Base-by-base conservation (phyloP, 352 stramenopile genomes). In the Phytophthora sojae region DNA sequence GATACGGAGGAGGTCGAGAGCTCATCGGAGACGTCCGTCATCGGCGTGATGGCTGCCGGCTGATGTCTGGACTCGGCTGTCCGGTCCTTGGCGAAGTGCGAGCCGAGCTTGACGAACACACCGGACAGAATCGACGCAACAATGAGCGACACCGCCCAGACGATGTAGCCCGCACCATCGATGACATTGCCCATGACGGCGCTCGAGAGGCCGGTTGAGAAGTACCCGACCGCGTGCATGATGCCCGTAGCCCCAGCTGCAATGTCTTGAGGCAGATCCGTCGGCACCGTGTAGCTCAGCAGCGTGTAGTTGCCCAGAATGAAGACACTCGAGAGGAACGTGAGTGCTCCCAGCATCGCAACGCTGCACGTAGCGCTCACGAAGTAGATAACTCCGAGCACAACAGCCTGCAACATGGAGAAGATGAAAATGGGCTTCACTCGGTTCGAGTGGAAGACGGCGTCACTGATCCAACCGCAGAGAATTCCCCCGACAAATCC, bases 391-490 rank as follows among this genome's bases (percentile, higher is more conserved):
- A 73, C 47, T 2, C 73, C 80, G 1, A 92, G 75, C n/a, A 91
- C 67, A 1, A 83, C 49, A 3, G 77, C 77, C 63, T 94, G 83
- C 2, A 91, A 57, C 2, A 91, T 39, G 0, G 86, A 91, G 61
- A 94, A 92, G 32, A 94, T 85, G 70, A 88, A 87, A 50, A 92
- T 90, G 5, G 86, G 84, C 70, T 83, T 85, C 11, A 89, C 81
- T 32, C 86, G 81, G 51, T 92, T 76, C 49, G 83, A 90, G 61
- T 84, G 58, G 67, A 92, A 94, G 23, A 94, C 57, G 21, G 82
- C 74, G 57, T 94, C 84, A 37, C 84, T 92, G 45, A 94, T 76
- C 81, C 83, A 92, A 11, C 86, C 84, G 55, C 86, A 92, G 17
- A 92, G 78, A 23, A 94, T 71, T 1, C 84, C 86, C 0, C 83